Evolutionary conservation across 129 eudicot species (phyloP).

Genomic region (Kitagawia praeruptora): DNA sequence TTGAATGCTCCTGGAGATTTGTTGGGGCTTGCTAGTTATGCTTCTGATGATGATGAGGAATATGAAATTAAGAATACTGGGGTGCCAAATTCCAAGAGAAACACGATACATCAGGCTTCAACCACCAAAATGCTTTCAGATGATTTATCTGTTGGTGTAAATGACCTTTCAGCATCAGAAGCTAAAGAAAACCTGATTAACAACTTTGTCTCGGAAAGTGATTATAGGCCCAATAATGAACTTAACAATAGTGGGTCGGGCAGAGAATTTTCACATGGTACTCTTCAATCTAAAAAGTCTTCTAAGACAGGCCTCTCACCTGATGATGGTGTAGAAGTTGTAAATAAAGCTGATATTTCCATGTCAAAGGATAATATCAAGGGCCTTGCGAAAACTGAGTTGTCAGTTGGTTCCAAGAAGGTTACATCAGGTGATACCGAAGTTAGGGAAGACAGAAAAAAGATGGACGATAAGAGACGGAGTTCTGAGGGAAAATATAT

Average conservation of each 20-base stretch:
- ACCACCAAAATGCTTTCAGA: conserved; percentile 13
- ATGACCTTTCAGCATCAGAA: conserved; percentile 37
- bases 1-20: conserved; percentile 64
- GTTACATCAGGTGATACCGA: conserved; percentile 24
- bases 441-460: conserved; percentile 33
- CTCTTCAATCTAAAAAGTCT: conserved; percentile 5
- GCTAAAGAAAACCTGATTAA: conserved; percentile 17
- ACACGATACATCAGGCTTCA: conserved; percentile 22
- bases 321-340: conserved; percentile 24
- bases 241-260: conserved; percentile 18
- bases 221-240: conserved; percentile 15
- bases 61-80: conserved; percentile 32
- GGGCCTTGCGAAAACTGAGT: conserved; percentile 19
- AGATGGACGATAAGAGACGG: conserved; percentile 27
- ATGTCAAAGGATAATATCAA: conserved; percentile 20
- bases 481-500: conserved; percentile 29
- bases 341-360: conserved; percentile 25
- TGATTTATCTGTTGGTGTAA: conserved; percentile 15
- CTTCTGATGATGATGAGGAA: conserved; percentile 88
- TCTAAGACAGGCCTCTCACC: conserved; percentile 14
- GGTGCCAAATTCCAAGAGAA: conserved; percentile 25
- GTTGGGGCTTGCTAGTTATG: conserved; percentile 81
- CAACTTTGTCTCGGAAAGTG: conserved; percentile 19
- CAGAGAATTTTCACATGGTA: conserved; percentile 11
- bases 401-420: conserved; percentile 23